Evolutionary conservation across 1,139 yeast genomes (phyloP), one percentile per base, ranked within the genome.

Genomic region (Candida mesenterica): DNA sequence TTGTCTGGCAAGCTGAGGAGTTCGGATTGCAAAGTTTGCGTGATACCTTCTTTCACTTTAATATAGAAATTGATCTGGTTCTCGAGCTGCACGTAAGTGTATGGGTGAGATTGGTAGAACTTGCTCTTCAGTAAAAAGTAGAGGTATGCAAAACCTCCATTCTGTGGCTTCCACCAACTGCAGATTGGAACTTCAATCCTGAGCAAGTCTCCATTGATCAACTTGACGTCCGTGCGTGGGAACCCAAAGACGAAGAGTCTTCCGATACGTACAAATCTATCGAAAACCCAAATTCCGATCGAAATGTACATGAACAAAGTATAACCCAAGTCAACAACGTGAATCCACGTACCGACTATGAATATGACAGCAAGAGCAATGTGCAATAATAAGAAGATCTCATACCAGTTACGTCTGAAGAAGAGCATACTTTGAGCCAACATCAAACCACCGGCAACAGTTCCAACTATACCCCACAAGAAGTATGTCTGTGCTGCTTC

Each of bases 101-200:
- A 68, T 4, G 72, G 72, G 45, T 68, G 73, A 0, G 71, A 65
- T 46, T 66, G 72, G 61, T 61, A 65, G 49, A 65, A 66, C 19
- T 57, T 49, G n/a, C 41, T 36, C 18, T 53, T 55, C 9, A 58
- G 50, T 23, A 72, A 37, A 48, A 76, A 74, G 43, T 72, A 66
- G 26, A 76, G 57, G 38, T 68, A 76, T 0, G 75, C 79, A 49
- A 74, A 77, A 1, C 77, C 73, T 28, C 79, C 80, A 7, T 77
- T 74, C 29, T 57, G 49, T 1, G 70, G 48, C 14, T 55, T 50
- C 76, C 76, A 73, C 40, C 59, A 52, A 2, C 44, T 48, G 13
- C 76, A 73, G 31, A 57, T 67, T 2, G 74, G 71, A 3, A 72
- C 57, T 3, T 54, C 47, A 2, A 72, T 60, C 44, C 63, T 63